Evolutionary conservation across 75 land plant genomes (phyloP).

Genomic region (Sequoia sempervirens): DNA sequence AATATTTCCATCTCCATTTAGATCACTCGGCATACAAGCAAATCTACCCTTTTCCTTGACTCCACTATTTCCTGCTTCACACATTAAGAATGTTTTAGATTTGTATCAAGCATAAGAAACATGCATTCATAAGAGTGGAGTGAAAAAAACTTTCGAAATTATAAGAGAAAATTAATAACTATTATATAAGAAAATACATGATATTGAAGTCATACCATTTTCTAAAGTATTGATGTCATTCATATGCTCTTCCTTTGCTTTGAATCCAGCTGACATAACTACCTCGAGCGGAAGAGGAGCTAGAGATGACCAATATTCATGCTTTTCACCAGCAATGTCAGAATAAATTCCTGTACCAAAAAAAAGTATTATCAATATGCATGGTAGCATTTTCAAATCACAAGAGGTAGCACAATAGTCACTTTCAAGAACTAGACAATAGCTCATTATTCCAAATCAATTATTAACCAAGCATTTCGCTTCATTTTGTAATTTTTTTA

Average conservation of each 20-base stretch:
- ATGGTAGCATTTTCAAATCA: background rate
- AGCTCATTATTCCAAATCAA: background rate
- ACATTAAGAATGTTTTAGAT: background rate
- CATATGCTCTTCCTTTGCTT: conserved; percentile 68
- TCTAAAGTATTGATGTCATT: conserved; percentile 20
- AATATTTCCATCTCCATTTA: conserved; percentile 86
- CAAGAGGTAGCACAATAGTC: background rate
- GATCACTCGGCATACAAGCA: conserved; percentile 61
- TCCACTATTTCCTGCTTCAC: conserved; percentile 25
- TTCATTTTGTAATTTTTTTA: background rate
- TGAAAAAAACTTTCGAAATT: background rate
- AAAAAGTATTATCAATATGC: background rate
- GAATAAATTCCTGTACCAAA: conserved; percentile 64
- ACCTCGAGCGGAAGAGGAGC: conserved; percentile 95
- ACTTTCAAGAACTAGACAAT: background rate
- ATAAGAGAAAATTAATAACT: background rate
- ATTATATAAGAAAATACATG: background rate
- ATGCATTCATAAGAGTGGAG: background rate
- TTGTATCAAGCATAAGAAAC: background rate
- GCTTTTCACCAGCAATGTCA: conserved; percentile 70
- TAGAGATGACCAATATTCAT: conserved; percentile 91
- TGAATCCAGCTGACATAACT: conserved; percentile 87
- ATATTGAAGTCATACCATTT: background rate
- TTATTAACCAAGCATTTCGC: background rate
- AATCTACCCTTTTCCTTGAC: conserved; percentile 25